A percentile compares a stretch with the other conserved stretches of the same genome.
Conservation (phyloP, 2,329 filamentous ascomycete genomes). For the Apiospora saccharicola region DNA sequence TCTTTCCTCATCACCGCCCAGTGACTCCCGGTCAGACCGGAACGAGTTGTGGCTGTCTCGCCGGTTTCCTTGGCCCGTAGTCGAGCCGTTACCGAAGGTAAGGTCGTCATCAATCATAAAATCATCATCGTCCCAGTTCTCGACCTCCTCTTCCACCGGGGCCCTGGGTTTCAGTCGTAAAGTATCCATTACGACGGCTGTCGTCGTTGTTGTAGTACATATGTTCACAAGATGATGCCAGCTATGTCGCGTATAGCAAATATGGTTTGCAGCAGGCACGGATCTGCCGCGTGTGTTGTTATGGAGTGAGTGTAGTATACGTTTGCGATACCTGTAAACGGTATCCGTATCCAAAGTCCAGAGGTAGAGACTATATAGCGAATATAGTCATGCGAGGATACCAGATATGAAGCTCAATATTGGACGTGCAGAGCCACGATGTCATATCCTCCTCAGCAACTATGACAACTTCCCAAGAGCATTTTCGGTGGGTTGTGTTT, state of each 20-base stretch:
- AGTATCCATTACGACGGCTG: constrained; percentile 56
- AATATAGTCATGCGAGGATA: constrained; percentile 16
- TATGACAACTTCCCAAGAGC: constrained; percentile 1
- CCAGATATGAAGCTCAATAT: constrained; percentile 11
- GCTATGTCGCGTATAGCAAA: neutral
- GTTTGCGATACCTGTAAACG: constrained; percentile 6
- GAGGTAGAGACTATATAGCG: neutral
- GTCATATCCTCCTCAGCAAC: constrained; percentile 23
- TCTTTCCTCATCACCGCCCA: constrained; percentile 83
- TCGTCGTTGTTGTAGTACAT: constrained; percentile 10
- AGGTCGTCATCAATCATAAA: constrained; percentile 76
- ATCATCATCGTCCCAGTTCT: constrained; percentile 83
- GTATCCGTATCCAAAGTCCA: constrained; percentile 15
- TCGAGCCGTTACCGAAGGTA: constrained; percentile 61
- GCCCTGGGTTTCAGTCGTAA: constrained; percentile 60
- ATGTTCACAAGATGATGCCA: neutral
- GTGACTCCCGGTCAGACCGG: constrained; percentile 81
- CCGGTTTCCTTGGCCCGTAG: constrained; percentile 57
- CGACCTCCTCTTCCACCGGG: constrained; percentile 68
- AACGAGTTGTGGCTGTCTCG: constrained; percentile 85
- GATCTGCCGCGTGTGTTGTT: constrained; percentile 10
- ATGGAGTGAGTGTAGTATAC: neutral
- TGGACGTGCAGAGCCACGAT: constrained; percentile 11
- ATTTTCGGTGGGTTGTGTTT: neutral
- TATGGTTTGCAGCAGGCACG: neutral